These are phyloP conservation scores for Chrysosporium keratinophilum DNA, from an alignment of 2,329 filamentous ascomycete genomes.

Conservation along the genomic window DNA sequence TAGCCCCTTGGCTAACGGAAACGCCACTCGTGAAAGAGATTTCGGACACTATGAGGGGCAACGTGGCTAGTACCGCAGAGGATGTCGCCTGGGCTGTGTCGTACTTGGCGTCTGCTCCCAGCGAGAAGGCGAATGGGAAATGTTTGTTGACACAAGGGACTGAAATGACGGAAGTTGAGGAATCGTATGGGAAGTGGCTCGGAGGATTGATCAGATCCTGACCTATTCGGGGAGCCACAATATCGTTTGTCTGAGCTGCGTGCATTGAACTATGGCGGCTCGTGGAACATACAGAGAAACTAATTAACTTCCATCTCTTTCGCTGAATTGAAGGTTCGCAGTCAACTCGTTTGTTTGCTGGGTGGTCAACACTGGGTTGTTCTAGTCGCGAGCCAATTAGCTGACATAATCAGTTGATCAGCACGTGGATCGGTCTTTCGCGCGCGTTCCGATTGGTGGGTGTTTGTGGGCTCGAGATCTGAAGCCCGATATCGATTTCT, in stretches of 20 bases:
- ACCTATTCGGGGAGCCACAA: not conserved
- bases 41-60: not conserved
- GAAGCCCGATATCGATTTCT: not conserved
- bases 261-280: too few relatives aligned
- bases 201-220: not conserved
- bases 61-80: not conserved
- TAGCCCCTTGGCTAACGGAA: conserved; percentile 1
- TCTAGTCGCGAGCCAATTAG: not conserved
- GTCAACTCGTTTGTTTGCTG: too few relatives aligned
- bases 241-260: too few relatives aligned
- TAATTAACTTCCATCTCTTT: too few relatives aligned
- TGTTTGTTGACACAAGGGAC: not conserved
- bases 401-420: too few relatives aligned
- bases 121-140: conserved; percentile 2
- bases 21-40: not conserved
- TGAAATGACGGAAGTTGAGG: conserved; percentile 5
- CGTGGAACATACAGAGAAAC: too few relatives aligned
- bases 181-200: not conserved
- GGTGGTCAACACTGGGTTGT: not conserved
- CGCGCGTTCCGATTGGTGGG: not conserved
- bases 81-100: conserved; percentile 6
- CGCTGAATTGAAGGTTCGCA: too few relatives aligned
- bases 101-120: not conserved
- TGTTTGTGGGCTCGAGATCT: not conserved
- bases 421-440: not conserved